phyloP scores from a whole-genome alignment of 495 filamentous ascomycete genomes.

The Chlorociboria aeruginascens region DNA sequence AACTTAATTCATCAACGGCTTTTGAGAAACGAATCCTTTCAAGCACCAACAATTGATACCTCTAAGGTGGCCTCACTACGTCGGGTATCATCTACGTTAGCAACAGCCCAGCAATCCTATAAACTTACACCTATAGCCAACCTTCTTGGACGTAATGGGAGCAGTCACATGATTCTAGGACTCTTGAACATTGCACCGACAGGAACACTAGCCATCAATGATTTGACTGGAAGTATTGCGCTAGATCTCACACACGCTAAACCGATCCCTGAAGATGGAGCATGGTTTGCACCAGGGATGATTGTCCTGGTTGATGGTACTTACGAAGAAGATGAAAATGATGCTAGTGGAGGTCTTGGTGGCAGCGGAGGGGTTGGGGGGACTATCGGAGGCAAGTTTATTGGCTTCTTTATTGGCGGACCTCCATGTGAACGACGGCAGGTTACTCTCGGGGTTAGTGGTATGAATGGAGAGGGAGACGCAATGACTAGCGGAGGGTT shows the following conservation, averaged over 20 bases:
- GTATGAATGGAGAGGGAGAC: constrained; percentile 33
- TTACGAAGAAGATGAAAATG: constrained; percentile 82
- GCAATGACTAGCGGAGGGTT: constrained; percentile 64
- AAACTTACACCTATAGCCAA: constrained; percentile 91
- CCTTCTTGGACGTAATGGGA: constrained; percentile 77
- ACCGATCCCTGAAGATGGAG: constrained; percentile 70
- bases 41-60: constrained; percentile 54
- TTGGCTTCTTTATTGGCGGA: constrained; percentile 78
- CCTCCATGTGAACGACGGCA: constrained; percentile 81
- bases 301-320: constrained; percentile 87
- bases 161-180: constrained; percentile 76
- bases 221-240: constrained; percentile 75
- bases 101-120: constrained; percentile 49
- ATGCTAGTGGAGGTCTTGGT: constrained; percentile 51
- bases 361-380: constrained; percentile 73
- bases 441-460: constrained; percentile 58
- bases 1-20: constrained; percentile 84
- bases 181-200: constrained; percentile 72
- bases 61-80: constrained; percentile 32
- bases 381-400: constrained; percentile 77
- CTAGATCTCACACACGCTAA: constrained; percentile 73
- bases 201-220: constrained; percentile 68
- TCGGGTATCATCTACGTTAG: constrained; percentile 41
- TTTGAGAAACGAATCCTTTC: constrained; percentile 86
- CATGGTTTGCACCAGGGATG: constrained; percentile 90